These are phyloP conservation scores for Skeletonema potamos DNA, from an alignment of 108 stramenopile species.

Conservation along the genomic window DNA sequence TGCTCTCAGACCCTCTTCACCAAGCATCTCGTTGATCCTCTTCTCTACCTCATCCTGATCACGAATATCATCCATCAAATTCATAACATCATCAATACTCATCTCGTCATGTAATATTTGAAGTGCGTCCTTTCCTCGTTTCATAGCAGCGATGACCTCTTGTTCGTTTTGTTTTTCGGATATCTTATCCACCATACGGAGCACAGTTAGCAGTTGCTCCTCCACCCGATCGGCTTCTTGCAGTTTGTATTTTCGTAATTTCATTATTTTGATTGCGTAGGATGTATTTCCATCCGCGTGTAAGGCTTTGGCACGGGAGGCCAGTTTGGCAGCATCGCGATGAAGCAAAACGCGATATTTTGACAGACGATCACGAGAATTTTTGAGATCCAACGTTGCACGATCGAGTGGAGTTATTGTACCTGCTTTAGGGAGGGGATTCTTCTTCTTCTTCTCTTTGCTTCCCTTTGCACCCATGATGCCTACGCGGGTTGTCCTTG, in stretches of 20 bases:
- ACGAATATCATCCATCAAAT: constrained; percentile 88
- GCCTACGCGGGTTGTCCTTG: too few relatives aligned
- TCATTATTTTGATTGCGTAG: constrained; percentile 70
- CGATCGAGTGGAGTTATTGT: constrained; percentile 75
- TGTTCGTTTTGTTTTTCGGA: constrained; percentile 80
- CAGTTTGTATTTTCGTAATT: constrained; percentile 74
- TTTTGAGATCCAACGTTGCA: constrained; percentile 90
- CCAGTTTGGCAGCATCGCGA: constrained; percentile 58
- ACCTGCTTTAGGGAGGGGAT: constrained; percentile 7
- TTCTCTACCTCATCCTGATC: constrained; percentile 84
- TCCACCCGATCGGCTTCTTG: constrained; percentile 73
- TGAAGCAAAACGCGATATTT: constrained; percentile 72
- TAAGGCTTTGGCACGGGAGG: constrained; percentile 66
- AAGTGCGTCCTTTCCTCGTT: constrained; percentile 83
- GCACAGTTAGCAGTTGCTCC: constrained; percentile 72
- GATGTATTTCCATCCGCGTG: constrained; percentile 63
- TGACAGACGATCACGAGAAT: constrained; percentile 79
- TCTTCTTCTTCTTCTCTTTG: background rate
- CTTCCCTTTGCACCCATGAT: background rate
- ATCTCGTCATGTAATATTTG: constrained; percentile 85
- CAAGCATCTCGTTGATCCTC: constrained; percentile 71
- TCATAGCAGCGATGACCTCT: constrained; percentile 72
- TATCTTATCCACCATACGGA: constrained; percentile 89
- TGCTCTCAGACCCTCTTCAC: constrained; percentile 26
- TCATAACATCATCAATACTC: constrained; percentile 86